Base-by-base conservation (phyloP, 805 yeast genomes). In the Kluyveromyces siamensis region DNA sequence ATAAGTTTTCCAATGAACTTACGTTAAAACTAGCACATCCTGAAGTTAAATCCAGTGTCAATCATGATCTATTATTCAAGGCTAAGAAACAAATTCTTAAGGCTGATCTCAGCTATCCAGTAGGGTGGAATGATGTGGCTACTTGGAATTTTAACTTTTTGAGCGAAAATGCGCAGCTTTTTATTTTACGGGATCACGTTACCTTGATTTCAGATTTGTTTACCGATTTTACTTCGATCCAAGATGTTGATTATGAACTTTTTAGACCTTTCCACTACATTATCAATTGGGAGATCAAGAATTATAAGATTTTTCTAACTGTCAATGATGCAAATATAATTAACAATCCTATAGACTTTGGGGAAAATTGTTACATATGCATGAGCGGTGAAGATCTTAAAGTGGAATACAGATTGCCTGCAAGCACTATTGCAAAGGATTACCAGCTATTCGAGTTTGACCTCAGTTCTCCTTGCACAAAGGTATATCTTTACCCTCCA, bases 291-390 rank as follows among this genome's bases (percentile, higher is more conserved):
- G 65, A 71, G 1, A 58, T 87, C 21, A 66, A 77, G 37, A 68
- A 66, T 5, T 83, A 84, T 56, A 74, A 77, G 33, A 63, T 91
- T 8, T 85, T 70, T 59, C 64, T 91, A 49, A 90, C 90, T 62
- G 83, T 88, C 27, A 93, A 93, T 63, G 96, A 88, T 58, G 78
- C 80, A 40, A 93, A 93, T 62, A 86, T 93, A 58, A 82, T 93
- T 54, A 85, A 89, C 63, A 86, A 88, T 56, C 96, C 98, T 0
- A 67, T 89, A 39, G 96, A 89, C 59, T 80, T 84, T 56, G 78
- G 77, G 47, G 93, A 84, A 51, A 93, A 93, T 63, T 77, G 83
- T 35, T 91, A 80, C 57, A 51, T 91, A 4, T 80, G 91, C 0
- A 72, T 91, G 51, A 80, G 78, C 52, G 95, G 96, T 0, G 77